Conservation (phyloP, 2,329 filamentous ascomycete genomes). For the Beauveria sp. region DNA sequence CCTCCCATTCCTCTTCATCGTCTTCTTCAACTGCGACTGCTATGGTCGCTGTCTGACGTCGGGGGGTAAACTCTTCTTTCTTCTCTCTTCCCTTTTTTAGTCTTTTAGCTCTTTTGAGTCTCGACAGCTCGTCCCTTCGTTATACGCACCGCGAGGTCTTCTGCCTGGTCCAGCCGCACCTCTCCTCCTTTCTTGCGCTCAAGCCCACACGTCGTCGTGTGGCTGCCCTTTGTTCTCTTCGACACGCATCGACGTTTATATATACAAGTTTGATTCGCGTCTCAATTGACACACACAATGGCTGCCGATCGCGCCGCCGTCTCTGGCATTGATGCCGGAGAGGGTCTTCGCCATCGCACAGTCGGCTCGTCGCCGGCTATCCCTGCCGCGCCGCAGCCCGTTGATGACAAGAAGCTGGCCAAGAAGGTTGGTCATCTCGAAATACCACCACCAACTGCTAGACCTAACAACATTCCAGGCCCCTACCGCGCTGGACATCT, state of each 20-base stretch:
- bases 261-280: background rate
- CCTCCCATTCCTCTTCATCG: background rate
- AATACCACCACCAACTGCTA: background rate
- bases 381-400: conserved; percentile 32
- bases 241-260: conserved; percentile 1
- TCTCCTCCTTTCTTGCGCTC: conserved; percentile 5
- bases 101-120: conserved; percentile 20
- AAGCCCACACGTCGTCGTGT: background rate
- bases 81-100: conserved; percentile 17
- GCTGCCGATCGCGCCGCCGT: conserved; percentile 47
- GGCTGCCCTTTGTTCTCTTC: background rate
- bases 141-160: conserved; percentile 17
- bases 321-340: conserved; percentile 52
- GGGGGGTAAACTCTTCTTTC: conserved; percentile 12
- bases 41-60: conserved; percentile 10
- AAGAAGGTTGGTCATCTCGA: conserved; percentile 41
- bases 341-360: conserved; percentile 49
- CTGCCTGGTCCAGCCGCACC: conserved; percentile 16
- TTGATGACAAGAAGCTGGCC: conserved; percentile 48
- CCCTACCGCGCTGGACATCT: conserved; percentile 52
- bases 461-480: conserved; percentile 25
- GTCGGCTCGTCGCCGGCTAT: conserved; percentile 30
- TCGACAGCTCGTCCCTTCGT: conserved; percentile 29
- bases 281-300: conserved; percentile 30
- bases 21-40: conserved; percentile 14